A percentile compares a stretch with the other conserved stretches of the same genome.
phyloP scores from a whole-genome alignment of 2,329 filamentous ascomycete genomes.

The Conoideocrella luteorostrata region DNA sequence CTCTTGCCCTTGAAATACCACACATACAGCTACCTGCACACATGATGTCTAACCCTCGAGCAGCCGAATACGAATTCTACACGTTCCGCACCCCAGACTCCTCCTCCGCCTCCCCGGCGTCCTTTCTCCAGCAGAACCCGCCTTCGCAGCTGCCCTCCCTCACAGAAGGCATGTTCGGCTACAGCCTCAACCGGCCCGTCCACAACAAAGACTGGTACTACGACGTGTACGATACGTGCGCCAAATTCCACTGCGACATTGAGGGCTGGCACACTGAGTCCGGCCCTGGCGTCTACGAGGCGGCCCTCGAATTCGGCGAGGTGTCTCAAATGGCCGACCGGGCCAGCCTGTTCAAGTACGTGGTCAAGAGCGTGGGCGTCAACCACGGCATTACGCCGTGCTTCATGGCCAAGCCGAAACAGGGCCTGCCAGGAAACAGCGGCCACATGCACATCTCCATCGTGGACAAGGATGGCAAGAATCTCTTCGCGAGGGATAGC shows the following conservation, averaged over 20 bases:
- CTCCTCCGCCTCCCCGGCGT: slow-evolving; percentile 57
- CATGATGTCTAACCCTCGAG: not conserved
- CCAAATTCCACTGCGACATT: slow-evolving; percentile 70
- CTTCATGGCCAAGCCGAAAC: slow-evolving; percentile 96
- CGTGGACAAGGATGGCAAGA: slow-evolving; percentile 71
- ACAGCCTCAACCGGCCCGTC: slow-evolving; percentile 78
- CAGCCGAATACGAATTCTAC: slow-evolving; percentile 93
- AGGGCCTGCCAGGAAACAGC: slow-evolving; percentile 87
- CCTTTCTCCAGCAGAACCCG: slow-evolving; percentile 67
- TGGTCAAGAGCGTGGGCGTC: slow-evolving; percentile 81
- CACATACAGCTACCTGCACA: too few relatives aligned
- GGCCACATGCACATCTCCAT: slow-evolving; percentile 95
- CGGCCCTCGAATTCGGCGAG: slow-evolving; percentile 85
- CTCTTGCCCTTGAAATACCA: not conserved
- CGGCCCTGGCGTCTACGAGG: slow-evolving; percentile 91
- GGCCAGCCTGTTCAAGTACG: slow-evolving; percentile 88
- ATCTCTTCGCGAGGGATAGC: slow-evolving; percentile 70
- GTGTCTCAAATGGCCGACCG: slow-evolving; percentile 86
- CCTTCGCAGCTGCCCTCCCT: slow-evolving; percentile 68
- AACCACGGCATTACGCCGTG: slow-evolving; percentile 90
- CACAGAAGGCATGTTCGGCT: slow-evolving; percentile 94
- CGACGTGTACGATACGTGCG: slow-evolving; percentile 74
- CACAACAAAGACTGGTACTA: slow-evolving; percentile 95
- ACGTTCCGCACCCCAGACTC: slow-evolving; percentile 68
- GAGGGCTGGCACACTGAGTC: slow-evolving; percentile 96